Evolutionary conservation across 345 rosid species (phyloP).

Genomic region (Kandelia obovata): DNA sequence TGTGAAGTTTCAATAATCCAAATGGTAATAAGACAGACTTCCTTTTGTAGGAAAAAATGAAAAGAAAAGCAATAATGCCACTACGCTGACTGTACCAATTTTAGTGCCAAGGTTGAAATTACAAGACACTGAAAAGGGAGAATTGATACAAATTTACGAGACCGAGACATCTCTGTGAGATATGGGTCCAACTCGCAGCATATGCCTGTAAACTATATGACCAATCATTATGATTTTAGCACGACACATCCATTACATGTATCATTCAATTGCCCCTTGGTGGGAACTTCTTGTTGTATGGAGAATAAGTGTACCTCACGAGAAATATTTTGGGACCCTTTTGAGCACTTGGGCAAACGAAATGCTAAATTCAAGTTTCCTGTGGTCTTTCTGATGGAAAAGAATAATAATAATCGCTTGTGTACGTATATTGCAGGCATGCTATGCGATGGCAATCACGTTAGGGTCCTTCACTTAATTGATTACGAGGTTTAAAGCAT

Average conservation of each 20-base stretch:
- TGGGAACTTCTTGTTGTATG: too few species aligned
- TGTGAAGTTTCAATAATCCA: not conserved
- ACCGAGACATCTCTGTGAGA: slow-evolving; percentile 26
- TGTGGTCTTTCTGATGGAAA: too few species aligned
- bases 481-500: too few species aligned
- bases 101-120: slow-evolving; percentile 21
- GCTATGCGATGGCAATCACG: too few species aligned
- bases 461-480: too few species aligned
- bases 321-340: not conserved
- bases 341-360: not conserved
- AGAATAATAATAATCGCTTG: too few species aligned
- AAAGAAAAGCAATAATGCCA: slow-evolving; percentile 13
- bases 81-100: slow-evolving; percentile 2
- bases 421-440: too few species aligned
- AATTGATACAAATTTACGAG: slow-evolving; percentile 21
- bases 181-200: slow-evolving; percentile 11
- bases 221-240: not conserved
- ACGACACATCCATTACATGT: not conserved
- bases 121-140: slow-evolving; percentile 38
- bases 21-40: not conserved
- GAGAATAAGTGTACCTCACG: too few species aligned
- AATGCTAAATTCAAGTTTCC: not conserved
- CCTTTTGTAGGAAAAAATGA: slow-evolving; percentile 3
- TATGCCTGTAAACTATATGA: too few species aligned
- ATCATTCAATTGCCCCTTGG: not conserved